A percentile compares a stretch with the other conserved stretches of the same genome.
These are phyloP conservation scores for Cerioporus squamosus DNA, from an alignment of 1,284 basidiomycete genomes.

Conservation along the genomic window DNA sequence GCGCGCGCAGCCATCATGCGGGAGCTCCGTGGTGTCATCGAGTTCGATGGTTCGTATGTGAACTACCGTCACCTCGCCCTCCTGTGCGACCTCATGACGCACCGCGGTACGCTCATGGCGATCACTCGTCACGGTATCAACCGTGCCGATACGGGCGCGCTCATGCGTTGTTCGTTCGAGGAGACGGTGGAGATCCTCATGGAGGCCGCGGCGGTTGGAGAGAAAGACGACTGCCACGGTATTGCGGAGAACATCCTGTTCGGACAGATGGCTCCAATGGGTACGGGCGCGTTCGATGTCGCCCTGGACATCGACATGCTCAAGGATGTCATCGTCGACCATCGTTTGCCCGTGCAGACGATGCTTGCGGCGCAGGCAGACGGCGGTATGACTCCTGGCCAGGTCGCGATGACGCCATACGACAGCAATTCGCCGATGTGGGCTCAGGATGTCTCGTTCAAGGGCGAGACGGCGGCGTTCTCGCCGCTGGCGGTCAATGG, in stretches of 20 bases:
- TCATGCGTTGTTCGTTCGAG: conserved; percentile 99
- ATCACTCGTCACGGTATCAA: conserved; percentile 99
- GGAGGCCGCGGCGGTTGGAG: conserved; percentile 97
- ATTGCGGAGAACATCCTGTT: conserved; percentile 99
- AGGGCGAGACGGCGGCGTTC: conserved; percentile 89
- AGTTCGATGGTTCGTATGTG: conserved; percentile 99
- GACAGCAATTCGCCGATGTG: conserved; percentile 88
- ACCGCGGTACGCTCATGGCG: conserved; percentile 94
- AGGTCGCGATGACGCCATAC: conserved; percentile 93
- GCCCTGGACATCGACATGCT: conserved; percentile 98
- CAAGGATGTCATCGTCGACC: conserved; percentile 98
- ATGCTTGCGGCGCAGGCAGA: conserved; percentile 82
- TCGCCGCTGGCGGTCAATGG: conserved; percentile 92
- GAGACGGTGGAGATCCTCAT: conserved; percentile 99
- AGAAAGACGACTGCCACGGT: conserved; percentile 97
- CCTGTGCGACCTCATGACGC: conserved; percentile 98
- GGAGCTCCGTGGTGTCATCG: conserved; percentile 93
- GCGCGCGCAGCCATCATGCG: conserved; percentile 92
- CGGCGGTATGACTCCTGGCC: conserved; percentile 91
- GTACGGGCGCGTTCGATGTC: conserved; percentile 94
- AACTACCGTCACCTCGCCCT: conserved; percentile 98
- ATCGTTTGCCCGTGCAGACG: conserved; percentile 87
- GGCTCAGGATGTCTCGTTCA: conserved; percentile 69
- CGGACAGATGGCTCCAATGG: conserved; percentile 99
- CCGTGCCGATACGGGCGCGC: conserved; percentile 93